Evolutionary conservation across 75 land plant genomes (phyloP).

Genomic region (Cunninghamia lanceolata): DNA sequence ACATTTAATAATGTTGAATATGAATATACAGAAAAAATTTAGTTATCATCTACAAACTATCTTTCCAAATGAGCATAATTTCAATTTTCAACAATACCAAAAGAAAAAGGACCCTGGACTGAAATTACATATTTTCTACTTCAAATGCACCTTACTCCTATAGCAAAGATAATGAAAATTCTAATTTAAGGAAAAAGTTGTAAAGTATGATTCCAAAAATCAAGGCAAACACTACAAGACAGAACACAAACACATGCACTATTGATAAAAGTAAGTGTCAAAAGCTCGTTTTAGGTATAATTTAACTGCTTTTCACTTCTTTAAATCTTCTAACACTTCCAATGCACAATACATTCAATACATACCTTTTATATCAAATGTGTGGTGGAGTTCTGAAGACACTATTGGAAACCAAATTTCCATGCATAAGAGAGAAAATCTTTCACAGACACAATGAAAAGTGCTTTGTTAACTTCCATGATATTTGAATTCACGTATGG

Average conservation of each 20-base stretch:
- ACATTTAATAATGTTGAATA: background rate
- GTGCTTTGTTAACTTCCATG: background rate
- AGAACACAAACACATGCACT: background rate
- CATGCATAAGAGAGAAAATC: background rate
- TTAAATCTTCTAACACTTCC: background rate
- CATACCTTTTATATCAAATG: background rate
- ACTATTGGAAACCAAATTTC: background rate
- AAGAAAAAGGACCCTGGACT: background rate
- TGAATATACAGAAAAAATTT: background rate
- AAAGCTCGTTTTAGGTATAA: background rate
- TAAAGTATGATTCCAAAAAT: background rate
- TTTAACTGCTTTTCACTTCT: background rate
- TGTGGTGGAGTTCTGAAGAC: background rate
- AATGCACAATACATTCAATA: background rate
- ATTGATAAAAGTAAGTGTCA: background rate
- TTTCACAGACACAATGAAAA: background rate
- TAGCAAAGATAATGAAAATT: background rate
- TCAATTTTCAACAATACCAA: background rate
- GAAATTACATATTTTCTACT: background rate
- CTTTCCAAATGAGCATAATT: background rate
- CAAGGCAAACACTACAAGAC: background rate
- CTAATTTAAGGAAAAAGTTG: background rate
- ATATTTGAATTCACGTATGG: background rate
- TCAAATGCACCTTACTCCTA: constrained; percentile 1
- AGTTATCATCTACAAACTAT: background rate